These are phyloP conservation scores for Penicillium subrubescens DNA, from an alignment of 495 filamentous ascomycete species.

Conservation along the genomic window DNA sequence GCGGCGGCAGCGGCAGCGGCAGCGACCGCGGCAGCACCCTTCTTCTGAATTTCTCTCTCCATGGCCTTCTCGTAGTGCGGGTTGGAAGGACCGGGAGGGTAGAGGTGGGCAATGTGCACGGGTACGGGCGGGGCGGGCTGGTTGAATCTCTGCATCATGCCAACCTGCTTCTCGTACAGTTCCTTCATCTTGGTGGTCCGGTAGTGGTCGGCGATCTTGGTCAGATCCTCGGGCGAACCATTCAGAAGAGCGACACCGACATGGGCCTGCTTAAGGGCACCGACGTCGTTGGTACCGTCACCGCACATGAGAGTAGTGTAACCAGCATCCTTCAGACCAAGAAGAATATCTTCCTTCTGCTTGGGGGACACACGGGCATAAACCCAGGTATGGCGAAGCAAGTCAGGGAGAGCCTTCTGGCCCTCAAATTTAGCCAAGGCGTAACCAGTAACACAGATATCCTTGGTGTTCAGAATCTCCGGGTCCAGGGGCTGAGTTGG, in stretches of 20 bases:
- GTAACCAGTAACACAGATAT: conserved; percentile 96
- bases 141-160: conserved; percentile 90
- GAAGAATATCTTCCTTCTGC: conserved; percentile 98
- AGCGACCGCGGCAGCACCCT: conserved; percentile 52
- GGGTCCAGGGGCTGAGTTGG: conserved; percentile 77
- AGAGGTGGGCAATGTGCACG: conserved; percentile 86
- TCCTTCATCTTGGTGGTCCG: conserved; percentile 97
- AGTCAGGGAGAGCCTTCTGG: conserved; percentile 66
- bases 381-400: conserved; percentile 92
- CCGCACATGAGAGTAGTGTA: conserved; percentile 99
- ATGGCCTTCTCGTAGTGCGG: conserved; percentile 96
- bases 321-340: conserved; percentile 91
- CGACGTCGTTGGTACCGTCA: conserved; percentile 98
- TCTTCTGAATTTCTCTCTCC: conserved; percentile 75
- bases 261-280: conserved; percentile 96
- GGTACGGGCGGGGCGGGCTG: conserved; percentile 90
- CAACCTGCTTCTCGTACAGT: conserved; percentile 92
- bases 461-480: conserved; percentile 81
- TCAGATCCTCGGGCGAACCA: conserved; percentile 86
- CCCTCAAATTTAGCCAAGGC: conserved; percentile 87
- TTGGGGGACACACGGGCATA: conserved; percentile 98
- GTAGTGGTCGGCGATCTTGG: conserved; percentile 88
- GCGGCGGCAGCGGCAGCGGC: conserved; percentile 28
- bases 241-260: conserved; percentile 96
- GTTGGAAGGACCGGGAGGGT: conserved; percentile 87